These are phyloP conservation scores for Aspergillus asperescens DNA, from an alignment of 495 filamentous ascomycete genomes.

Conservation along the genomic window DNA sequence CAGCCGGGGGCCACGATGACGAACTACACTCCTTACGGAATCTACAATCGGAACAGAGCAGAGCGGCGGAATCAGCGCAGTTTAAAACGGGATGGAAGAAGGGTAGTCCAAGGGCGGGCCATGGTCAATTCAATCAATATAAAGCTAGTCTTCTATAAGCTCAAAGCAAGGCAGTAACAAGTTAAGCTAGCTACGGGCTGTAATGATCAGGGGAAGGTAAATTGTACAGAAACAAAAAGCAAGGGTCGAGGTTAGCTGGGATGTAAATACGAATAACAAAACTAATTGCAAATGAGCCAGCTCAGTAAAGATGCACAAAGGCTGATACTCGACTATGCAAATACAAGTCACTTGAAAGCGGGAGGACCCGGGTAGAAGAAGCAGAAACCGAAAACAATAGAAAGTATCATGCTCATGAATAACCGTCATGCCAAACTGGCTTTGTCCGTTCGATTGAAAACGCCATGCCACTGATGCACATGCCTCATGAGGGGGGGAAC, in stretches of 20 bases:
- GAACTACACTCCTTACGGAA: too few relatives aligned
- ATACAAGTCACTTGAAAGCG: constrained; percentile 14
- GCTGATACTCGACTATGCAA: constrained; percentile 10
- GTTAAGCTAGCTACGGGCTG: not conserved
- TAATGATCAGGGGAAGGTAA: not conserved
- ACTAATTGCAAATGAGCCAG: constrained; percentile 18
- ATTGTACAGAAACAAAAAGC: constrained; percentile 8
- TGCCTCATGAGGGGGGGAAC: constrained; percentile 1
- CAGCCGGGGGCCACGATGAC: too few relatives aligned
- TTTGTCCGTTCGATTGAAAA: constrained; percentile 4
- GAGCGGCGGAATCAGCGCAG: too few relatives aligned
- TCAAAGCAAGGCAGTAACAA: not conserved
- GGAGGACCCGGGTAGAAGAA: constrained; percentile 15
- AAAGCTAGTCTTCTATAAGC: not conserved
- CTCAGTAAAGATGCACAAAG: constrained; percentile 23
- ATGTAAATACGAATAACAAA: too few relatives aligned
- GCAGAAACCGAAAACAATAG: constrained; percentile 11
- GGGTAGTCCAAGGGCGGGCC: too few relatives aligned
- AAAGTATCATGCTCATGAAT: constrained; percentile 28
- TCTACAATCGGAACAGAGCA: too few relatives aligned
- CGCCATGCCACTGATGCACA: constrained; percentile 9
- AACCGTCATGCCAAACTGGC: constrained; percentile 26
- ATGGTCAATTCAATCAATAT: not conserved
- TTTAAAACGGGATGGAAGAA: too few relatives aligned
- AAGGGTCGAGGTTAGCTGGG: constrained; percentile 16